Evolutionary conservation across 805 yeast genomes (phyloP), one percentile per base, ranked within the genome.

Genomic region (Vanderwaltozyma tropicalis): DNA sequence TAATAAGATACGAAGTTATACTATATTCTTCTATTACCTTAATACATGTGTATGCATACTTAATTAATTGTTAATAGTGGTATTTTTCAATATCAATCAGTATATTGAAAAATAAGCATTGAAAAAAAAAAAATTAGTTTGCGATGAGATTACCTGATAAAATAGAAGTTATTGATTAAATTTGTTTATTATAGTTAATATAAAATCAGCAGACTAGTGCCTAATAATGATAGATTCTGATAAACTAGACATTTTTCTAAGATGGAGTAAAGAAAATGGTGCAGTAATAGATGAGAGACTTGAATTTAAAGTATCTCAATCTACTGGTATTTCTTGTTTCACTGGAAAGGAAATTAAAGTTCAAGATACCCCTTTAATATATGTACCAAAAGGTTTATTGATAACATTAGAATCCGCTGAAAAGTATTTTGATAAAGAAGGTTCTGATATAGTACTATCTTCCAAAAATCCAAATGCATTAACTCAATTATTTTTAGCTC

Each of bases 241-340:
- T 8, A 32, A 39, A 15, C 31, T 58, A 12, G 32, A 49, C 2
- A 31, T 25, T 2, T 49, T 60, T 15, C 15, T 67, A 2, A 29
- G 48, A 3, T 66, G 74, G 74, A 67, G 71, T 1, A 46, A 26
- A 3, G 35, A 41, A 0, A 57, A 67, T 41, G 73, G 72, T 15
- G 59, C 68, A 2, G 20, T 34, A 0, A 60, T 72, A 14, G 62
- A 64, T 36, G 50, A 48, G 0, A 35, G 48, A 4, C 39, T 72
- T 3, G 42, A 48, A 3, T 72, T 71, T 40, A 41, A 53, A 15
- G 29, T 45, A 8, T 50, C 54, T 5, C 41, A 40, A 6, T 38
- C 40, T 10, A 46, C 49, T 11, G 76, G 76, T 3, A 50, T 61
- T 14, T 54, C 53, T 19, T 66, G 67, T 4, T 44, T 53, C 14